Percentiles rank a stretch among this genome's conserved stretches.
These are phyloP conservation scores for Debaryomycetaceae sp. DNA, from an alignment of 1,139 yeast species.

Conservation along the genomic window DNA sequence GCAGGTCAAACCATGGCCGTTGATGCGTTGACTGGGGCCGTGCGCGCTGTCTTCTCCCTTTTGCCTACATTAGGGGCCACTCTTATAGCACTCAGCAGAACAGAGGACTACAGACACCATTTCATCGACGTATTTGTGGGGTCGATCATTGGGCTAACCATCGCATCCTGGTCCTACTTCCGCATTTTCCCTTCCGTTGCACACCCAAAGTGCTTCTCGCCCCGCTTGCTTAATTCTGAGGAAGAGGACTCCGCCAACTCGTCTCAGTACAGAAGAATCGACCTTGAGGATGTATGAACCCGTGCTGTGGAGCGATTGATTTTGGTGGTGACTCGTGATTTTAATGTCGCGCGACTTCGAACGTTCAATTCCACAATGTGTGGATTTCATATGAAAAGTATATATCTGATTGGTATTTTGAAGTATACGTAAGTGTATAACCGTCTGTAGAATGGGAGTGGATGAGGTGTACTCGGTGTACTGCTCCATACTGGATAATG, in stretches of 20 bases:
- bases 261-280: neutral
- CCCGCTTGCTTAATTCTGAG: slow-evolving; percentile 10
- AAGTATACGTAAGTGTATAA: neutral
- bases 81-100: slow-evolving; percentile 65
- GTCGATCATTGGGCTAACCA: slow-evolving; percentile 44
- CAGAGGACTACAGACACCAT: slow-evolving; percentile 79
- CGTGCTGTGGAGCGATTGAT: neutral
- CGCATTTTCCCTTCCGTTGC: slow-evolving; percentile 31
- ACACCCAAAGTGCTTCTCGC: slow-evolving; percentile 15
- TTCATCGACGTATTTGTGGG: slow-evolving; percentile 68
- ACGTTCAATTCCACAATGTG: neutral
- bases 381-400: neutral
- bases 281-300: neutral
- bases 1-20: slow-evolving; percentile 53
- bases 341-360: neutral
- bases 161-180: slow-evolving; percentile 38
- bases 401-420: neutral
- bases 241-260: slow-evolving; percentile 12
- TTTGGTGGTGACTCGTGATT: neutral
- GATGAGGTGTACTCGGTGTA: slow-evolving; percentile 2
- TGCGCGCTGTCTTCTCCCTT: slow-evolving; percentile 45
- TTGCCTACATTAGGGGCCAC: slow-evolving; percentile 53
- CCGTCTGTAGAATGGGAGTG: slow-evolving; percentile 1
- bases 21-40: slow-evolving; percentile 43
- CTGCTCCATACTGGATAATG: slow-evolving; percentile 4